Conservation (phyloP, 441 rosid species). For the Sinapis alba region DNA sequence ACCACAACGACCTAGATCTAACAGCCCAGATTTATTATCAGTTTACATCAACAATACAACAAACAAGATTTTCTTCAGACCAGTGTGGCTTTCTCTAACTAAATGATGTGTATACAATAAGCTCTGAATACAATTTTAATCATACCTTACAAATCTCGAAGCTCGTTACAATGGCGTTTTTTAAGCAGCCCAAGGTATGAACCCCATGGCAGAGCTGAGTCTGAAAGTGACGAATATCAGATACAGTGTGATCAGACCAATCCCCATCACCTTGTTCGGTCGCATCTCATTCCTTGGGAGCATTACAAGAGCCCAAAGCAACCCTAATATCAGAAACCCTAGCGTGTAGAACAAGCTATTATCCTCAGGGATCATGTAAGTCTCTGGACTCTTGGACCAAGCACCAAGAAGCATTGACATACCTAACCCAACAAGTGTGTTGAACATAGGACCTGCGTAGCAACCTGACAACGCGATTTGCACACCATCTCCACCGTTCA, state of each 20-base stretch:
- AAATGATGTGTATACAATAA: slow-evolving; percentile 1
- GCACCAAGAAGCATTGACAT: slow-evolving; percentile 76
- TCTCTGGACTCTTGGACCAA: slow-evolving; percentile 63
- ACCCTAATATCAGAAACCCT: slow-evolving; percentile 73
- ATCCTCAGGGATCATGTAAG: slow-evolving; percentile 62
- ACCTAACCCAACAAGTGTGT: slow-evolving; percentile 84
- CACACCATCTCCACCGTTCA: slow-evolving; percentile 74
- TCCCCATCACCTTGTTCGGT: slow-evolving; percentile 74
- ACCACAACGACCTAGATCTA: neutral
- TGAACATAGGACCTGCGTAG: slow-evolving; percentile 96
- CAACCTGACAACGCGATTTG: slow-evolving; percentile 91
- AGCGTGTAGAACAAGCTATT: slow-evolving; percentile 73
- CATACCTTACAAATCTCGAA: neutral
- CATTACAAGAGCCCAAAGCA: slow-evolving; percentile 73
- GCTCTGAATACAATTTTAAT: neutral
- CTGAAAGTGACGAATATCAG: slow-evolving; percentile 63
- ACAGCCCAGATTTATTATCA: slow-evolving; percentile 1
- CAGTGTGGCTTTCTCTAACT: slow-evolving; percentile 16
- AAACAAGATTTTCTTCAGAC: slow-evolving; percentile 4
- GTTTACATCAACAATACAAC: neutral
- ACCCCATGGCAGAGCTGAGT: slow-evolving; percentile 58
- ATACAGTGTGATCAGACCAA: slow-evolving; percentile 74
- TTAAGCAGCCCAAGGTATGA: slow-evolving; percentile 44
- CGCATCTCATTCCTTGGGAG: slow-evolving; percentile 76
- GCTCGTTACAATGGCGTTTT: slow-evolving; percentile 11